Evolutionary conservation across 805 yeast species (phyloP), one percentile per base, ranked within the genome.

Genomic region (Candida koratica): DNA sequence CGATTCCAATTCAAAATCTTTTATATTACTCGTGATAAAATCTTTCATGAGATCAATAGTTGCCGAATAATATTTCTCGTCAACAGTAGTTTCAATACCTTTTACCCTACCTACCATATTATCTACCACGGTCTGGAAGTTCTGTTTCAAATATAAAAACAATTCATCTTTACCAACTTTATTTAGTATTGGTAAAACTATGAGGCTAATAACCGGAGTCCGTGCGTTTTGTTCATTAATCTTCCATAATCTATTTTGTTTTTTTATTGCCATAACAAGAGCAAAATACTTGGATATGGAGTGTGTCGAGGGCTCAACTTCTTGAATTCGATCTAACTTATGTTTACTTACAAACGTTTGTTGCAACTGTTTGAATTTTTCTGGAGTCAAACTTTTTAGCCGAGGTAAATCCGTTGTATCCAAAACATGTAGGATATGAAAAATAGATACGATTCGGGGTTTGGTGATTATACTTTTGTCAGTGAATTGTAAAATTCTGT

Each of bases 21-120:
- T 70, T 20, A 72, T 48, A 31, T 79, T 77, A 0, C 79, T 81
- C 5, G 76, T 73, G 2, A 75, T 67, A 51, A 75, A 81, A 27
- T 75, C 73, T 41, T 69, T 72, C 36, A 82, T 50, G 31, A 81
- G 43, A 14, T 58, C 60, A 10, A 79, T 49, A 4, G 74, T 55
- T 1, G 66, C 64, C 0, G 63, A 53, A 34, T 52, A 59, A 25
- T 43, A 44, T 10, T 26, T 25, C 4, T 61, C 56, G 18, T 34
- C 24, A 8, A 14, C 16, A 4, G 23, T 5, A 11, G n/a, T 17
- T 15, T 15, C 4, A 14, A 14, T 17, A 8, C 41, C 49, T 14
- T 29, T 18, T 7, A 44, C 31, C 20, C 40, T 44, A 2, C 31
- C 31, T 4, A 47, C 41, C 15, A 50, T 49, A 34, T 48, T 52